A percentile compares a stretch with the other conserved stretches of the same genome.
Conservation (phyloP, 1,284 basidiomycete species). For the Papiliotrema flavescens region DNA sequence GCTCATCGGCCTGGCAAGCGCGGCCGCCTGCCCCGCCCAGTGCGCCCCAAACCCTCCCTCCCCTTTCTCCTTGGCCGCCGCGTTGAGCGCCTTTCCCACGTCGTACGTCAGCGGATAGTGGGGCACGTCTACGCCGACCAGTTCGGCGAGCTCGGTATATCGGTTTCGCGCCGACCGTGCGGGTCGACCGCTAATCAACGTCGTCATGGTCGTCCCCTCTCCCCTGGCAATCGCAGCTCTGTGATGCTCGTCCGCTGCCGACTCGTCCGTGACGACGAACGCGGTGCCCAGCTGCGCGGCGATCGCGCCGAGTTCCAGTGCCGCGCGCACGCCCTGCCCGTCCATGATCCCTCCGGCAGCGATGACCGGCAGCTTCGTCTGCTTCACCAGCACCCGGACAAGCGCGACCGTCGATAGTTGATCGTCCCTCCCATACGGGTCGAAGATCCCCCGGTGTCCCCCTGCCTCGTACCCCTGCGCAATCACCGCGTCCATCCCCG, state of each 20-base stretch:
- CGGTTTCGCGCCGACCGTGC: constrained; percentile 26
- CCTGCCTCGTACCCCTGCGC: constrained; percentile 42
- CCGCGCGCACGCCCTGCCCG: constrained; percentile 18
- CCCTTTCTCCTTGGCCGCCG: constrained; percentile 29
- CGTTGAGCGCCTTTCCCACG: constrained; percentile 30
- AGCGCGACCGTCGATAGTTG: constrained; percentile 24
- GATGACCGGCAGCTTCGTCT: constrained; percentile 25
- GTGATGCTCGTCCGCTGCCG: constrained; percentile 27
- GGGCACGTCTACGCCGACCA: constrained; percentile 4
- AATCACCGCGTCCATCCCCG: constrained; percentile 33
- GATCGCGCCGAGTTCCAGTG: constrained; percentile 25
- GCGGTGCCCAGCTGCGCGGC: constrained; percentile 42
- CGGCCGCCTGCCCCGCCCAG: constrained; percentile 37
- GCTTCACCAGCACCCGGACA: constrained; percentile 15
- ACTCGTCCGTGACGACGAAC: constrained; percentile 31
- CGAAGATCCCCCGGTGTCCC: constrained; percentile 41
- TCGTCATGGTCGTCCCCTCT: constrained; percentile 23
- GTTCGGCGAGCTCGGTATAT: constrained; percentile 20
- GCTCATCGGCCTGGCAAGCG: not conserved
- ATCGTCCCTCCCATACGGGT: constrained; percentile 24
- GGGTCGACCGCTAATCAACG: constrained; percentile 31
- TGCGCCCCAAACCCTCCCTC: constrained; percentile 32
- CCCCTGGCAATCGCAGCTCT: constrained; percentile 16
- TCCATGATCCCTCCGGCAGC: constrained; percentile 41
- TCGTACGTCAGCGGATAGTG: constrained; percentile 40